Evolutionary conservation across 2,329 filamentous ascomycete species (phyloP).

Genomic region (Colletotrichum destructivum): DNA sequence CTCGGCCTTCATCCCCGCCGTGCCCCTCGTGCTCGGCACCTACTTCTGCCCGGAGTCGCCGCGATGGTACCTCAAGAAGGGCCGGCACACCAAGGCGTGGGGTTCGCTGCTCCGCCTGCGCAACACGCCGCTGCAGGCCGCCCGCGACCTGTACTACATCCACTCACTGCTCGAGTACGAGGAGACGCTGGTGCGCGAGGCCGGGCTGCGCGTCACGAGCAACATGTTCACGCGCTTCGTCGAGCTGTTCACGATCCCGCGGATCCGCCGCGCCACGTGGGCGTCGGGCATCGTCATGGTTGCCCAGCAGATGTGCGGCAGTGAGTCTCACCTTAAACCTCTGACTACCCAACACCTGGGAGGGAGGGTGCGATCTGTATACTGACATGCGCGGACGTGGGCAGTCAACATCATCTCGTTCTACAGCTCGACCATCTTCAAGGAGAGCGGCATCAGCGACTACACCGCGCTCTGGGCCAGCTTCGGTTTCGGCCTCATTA

Average conservation of each 20-base stretch:
- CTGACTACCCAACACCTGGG: background rate
- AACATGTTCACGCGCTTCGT: constrained; percentile 65
- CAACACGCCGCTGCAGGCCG: constrained; percentile 72
- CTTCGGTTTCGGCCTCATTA: constrained; percentile 67
- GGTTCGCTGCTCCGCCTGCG: constrained; percentile 69
- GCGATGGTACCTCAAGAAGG: constrained; percentile 77
- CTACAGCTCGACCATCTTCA: constrained; percentile 64
- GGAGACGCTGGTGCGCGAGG: constrained; percentile 46
- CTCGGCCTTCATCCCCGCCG: constrained; percentile 75
- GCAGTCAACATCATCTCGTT: constrained; percentile 65
- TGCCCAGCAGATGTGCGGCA: constrained; percentile 73
- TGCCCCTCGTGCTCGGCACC: constrained; percentile 70
- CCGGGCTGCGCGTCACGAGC: constrained; percentile 55
- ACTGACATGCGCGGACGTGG: constrained; percentile 11
- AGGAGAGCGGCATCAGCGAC: constrained; percentile 56
- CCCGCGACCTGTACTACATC: constrained; percentile 75
- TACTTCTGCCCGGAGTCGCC: constrained; percentile 77
- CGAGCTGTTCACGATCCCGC: constrained; percentile 71
- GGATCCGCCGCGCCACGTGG: constrained; percentile 73
- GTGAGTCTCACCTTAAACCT: constrained; percentile 42
- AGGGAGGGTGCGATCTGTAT: too few relatives aligned
- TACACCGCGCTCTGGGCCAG: constrained; percentile 59
- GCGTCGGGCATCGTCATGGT: constrained; percentile 80
- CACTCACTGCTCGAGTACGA: constrained; percentile 56
- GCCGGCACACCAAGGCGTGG: constrained; percentile 68